These are phyloP conservation scores for Didymella lethalis DNA, from an alignment of 2,329 filamentous ascomycete genomes.

Conservation along the genomic window DNA sequence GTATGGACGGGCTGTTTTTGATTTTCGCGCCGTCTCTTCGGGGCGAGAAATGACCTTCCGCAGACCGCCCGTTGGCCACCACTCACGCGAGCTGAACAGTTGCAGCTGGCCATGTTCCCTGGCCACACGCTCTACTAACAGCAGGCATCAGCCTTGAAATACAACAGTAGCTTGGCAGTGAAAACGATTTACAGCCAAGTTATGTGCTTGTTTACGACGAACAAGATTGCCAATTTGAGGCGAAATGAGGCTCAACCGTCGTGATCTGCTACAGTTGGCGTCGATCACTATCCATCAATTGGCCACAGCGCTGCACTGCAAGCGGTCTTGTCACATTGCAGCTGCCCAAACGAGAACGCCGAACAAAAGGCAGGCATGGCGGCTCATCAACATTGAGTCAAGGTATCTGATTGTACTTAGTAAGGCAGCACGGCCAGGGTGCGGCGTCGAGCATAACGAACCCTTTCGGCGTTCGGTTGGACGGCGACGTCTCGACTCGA, in stretches of 20 bases:
- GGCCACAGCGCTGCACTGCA: conserved; percentile 8
- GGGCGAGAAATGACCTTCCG: conserved; percentile 10
- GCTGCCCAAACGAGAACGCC: conserved; percentile 10
- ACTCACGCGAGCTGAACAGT: conserved; percentile 11
- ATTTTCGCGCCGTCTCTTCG: conserved; percentile 19
- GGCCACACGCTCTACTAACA: background rate
- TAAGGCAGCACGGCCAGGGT: conserved; percentile 12
- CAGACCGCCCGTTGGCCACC: conserved; percentile 15
- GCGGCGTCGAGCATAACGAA: background rate
- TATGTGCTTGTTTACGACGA: background rate
- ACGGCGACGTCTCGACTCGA: background rate
- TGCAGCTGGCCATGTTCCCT: conserved; percentile 1
- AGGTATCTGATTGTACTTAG: background rate
- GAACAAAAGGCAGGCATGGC: background rate
- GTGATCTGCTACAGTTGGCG: conserved; percentile 8
- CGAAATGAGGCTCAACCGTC: conserved; percentile 19
- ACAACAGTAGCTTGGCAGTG: background rate
- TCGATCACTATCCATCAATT: conserved; percentile 17
- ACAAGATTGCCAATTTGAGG: conserved; percentile 20
- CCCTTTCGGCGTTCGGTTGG: background rate
- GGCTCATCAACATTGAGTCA: background rate
- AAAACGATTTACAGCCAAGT: background rate
- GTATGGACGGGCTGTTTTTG: conserved; percentile 7
- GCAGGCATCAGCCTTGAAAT: background rate
- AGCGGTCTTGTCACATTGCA: conserved; percentile 9